Percentiles rank a stretch among this genome's conserved stretches.
Evolutionary conservation across 495 filamentous ascomycete species (phyloP).

Genomic region (Hyaloscypha finlandica): DNA sequence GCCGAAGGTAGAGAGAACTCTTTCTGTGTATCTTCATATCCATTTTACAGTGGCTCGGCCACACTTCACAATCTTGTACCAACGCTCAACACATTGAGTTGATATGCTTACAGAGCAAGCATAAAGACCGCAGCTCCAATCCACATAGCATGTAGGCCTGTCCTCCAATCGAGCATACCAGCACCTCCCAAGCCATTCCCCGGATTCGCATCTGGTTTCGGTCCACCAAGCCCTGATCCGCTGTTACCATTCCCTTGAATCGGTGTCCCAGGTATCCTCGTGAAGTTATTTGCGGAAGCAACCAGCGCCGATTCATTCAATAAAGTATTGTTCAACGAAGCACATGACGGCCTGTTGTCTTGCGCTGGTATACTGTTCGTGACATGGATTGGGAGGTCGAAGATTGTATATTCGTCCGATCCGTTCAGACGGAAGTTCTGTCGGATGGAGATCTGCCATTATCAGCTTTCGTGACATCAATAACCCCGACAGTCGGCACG

Average conservation of each 20-base stretch:
- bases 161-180: slow-evolving; percentile 21
- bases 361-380: slow-evolving; percentile 59
- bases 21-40: neutral
- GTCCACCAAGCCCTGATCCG: neutral
- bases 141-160: slow-evolving; percentile 24
- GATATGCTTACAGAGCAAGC: neutral
- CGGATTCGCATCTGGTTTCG: too few relatives aligned
- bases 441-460: slow-evolving; percentile 60
- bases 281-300: slow-evolving; percentile 31
- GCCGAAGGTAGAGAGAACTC: neutral
- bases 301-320: slow-evolving; percentile 14
- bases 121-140: slow-evolving; percentile 18
- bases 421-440: slow-evolving; percentile 66
- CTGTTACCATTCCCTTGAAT: slow-evolving; percentile 22
- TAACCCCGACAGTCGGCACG: slow-evolving; percentile 15
- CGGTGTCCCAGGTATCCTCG: slow-evolving; percentile 26
- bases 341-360: slow-evolving; percentile 45
- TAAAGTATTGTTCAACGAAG: slow-evolving; percentile 43
- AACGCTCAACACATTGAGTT: too few relatives aligned
- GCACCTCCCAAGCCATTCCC: slow-evolving; percentile 25
- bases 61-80: too few relatives aligned
- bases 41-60: too few relatives aligned
- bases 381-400: slow-evolving; percentile 64
- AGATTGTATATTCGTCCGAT: slow-evolving; percentile 65
- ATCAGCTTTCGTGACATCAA: slow-evolving; percentile 18